Conservation (phyloP, 345 rosid genomes). For the Syzygium aqueum region DNA sequence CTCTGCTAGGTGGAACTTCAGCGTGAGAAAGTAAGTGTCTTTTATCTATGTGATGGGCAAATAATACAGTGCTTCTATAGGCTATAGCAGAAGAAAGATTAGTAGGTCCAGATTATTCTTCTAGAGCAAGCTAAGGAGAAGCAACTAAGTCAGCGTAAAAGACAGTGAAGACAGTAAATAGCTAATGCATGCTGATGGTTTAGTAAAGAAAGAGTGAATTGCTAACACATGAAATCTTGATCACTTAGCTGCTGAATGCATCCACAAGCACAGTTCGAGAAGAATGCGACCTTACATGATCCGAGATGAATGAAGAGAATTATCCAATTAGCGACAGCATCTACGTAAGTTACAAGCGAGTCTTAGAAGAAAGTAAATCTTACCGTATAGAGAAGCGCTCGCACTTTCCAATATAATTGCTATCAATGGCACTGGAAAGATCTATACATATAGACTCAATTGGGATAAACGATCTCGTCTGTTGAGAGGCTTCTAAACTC, state of each 20-base stretch:
- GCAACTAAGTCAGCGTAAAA: background rate
- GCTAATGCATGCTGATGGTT: background rate
- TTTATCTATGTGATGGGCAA: background rate
- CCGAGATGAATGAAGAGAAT: background rate
- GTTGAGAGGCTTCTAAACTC: background rate
- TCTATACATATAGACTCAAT: background rate
- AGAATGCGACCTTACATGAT: background rate
- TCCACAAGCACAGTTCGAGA: background rate
- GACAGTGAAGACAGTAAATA: background rate
- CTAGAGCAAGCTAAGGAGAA: background rate
- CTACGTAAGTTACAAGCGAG: background rate
- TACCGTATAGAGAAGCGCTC: background rate
- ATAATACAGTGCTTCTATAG: background rate
- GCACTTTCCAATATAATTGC: background rate
- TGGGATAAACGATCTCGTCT: background rate
- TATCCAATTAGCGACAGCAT: background rate
- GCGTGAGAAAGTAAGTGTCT: background rate
- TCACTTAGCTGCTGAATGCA: background rate
- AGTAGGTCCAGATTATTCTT: background rate
- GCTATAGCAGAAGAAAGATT: background rate
- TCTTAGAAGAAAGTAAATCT: background rate
- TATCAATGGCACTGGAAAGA: background rate
- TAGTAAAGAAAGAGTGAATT: background rate
- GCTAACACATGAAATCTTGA: background rate
- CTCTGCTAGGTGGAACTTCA: background rate